Evolutionary conservation across 257 asterid species (phyloP), one percentile per base, ranked within the genome.

Genomic region (Scutellaria baicalensis): DNA sequence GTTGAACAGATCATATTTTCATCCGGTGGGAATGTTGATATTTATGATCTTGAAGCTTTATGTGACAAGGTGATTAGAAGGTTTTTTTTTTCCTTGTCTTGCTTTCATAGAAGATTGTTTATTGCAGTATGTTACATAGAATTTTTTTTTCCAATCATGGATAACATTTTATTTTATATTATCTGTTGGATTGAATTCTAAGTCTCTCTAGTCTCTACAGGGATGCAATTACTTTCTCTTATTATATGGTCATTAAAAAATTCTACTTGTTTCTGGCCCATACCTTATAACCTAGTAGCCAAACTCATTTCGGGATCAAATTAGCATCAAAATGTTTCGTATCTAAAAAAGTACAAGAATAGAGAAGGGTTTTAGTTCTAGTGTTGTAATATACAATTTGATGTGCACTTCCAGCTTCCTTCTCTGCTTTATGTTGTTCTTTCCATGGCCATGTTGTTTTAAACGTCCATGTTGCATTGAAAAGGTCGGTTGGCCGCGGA

Each of bases 401-500:
- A 55, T 14, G 8, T 5, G 17, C 39, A 2, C 39, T 10, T 33
- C 27, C 40, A 11, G 39, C 14, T 3, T 64, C 42, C 60, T 70
- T 45, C 63, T 70, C 64, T 59, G 67, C 39, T 44, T 71, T 23
- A 31, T 45, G 48, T 16, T 59, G 36, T 17, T 55, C n/a, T 59
- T 70, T 39, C 54, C 39, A 36, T 8, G 43, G 11, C 35, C 52
- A 0, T 31, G 36, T 45, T 43, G 38, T 40, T 50, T 33, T 47
- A 9, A 47, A 59, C 63, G 6, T 51, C 57, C 65, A 8, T 65
- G 17, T 69, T 69, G 65, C 60, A 38, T 47, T 76, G 71, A 74
- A 80, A 83, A 94, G 99, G 99, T 94, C 51, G 97, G 99, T 59
- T 91, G 99, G 97, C 99, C 99, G 51, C 83, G 95, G 70, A 85